These are phyloP conservation scores for Myrmaecium sp. DNA, from an alignment of 2,329 filamentous ascomycete species.

Conservation along the genomic window DNA sequence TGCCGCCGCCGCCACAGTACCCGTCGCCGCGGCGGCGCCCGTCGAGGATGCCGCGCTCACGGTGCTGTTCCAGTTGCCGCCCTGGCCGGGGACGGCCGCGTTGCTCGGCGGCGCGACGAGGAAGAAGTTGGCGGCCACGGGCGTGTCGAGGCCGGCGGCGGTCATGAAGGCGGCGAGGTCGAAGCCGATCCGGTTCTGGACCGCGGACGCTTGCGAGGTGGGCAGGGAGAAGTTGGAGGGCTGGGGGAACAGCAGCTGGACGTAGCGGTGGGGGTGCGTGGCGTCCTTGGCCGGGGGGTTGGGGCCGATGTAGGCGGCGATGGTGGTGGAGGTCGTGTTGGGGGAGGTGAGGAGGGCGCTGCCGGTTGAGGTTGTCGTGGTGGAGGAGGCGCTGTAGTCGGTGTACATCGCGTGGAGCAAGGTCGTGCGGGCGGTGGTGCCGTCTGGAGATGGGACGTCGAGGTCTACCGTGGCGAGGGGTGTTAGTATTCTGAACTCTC, in stretches of 20 bases:
- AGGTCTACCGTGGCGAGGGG: not conserved
- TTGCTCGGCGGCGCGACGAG: too few species aligned
- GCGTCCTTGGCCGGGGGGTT: slow-evolving; percentile 17
- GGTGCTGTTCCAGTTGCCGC: too few species aligned
- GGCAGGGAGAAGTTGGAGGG: slow-evolving; percentile 11
- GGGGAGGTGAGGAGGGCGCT: slow-evolving; percentile 8
- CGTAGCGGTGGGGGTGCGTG: slow-evolving; percentile 17
- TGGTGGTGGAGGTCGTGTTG: slow-evolving; percentile 10
- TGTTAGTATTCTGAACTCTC: not conserved
- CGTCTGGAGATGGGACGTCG: not conserved
- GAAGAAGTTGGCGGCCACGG: slow-evolving; percentile 19
- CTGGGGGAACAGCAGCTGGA: slow-evolving; percentile 17
- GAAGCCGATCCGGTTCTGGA: slow-evolving; percentile 12
- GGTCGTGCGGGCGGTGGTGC: not conserved
- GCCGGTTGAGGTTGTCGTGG: slow-evolving; percentile 14
- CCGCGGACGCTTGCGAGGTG: slow-evolving; percentile 10
- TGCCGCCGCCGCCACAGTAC: too few species aligned
- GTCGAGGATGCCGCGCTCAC: too few species aligned
- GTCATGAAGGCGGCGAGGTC: slow-evolving; percentile 13
- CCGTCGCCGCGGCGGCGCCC: too few species aligned
- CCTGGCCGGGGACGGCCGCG: too few species aligned
- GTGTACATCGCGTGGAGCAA: slow-evolving; percentile 8
- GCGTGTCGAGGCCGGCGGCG: slow-evolving; percentile 10
- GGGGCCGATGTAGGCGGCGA: slow-evolving; percentile 16
- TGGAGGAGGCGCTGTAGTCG: slow-evolving; percentile 16